Evolutionary conservation across 208 protist genomes (phyloP).

Genomic region (Leishmania guyanensis): DNA sequence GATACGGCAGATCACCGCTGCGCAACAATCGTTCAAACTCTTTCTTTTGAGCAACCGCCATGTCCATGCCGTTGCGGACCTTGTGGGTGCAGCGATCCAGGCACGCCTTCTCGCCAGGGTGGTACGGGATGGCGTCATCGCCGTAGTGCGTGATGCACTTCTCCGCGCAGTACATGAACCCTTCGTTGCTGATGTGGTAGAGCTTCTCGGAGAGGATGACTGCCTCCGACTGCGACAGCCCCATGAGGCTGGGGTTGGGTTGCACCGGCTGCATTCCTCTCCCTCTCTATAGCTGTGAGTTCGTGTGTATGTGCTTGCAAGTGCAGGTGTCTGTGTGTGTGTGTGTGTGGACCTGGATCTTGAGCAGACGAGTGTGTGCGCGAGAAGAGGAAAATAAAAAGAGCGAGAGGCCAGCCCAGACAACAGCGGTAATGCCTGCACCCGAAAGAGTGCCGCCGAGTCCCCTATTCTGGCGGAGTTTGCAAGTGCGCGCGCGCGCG

Average conservation of each 20-base stretch:
- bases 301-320: not conserved
- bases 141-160: slow-evolving; percentile 79
- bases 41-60: slow-evolving; percentile 62
- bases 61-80: slow-evolving; percentile 57
- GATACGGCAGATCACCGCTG: slow-evolving; percentile 69
- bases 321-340: not conserved
- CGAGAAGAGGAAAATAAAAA: not conserved
- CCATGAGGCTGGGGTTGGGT: slow-evolving; percentile 50
- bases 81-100: slow-evolving; percentile 77
- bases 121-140: slow-evolving; percentile 82
- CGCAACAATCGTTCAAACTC: slow-evolving; percentile 73
- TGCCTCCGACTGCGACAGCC: slow-evolving; percentile 59
- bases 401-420: too few species aligned
- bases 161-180: slow-evolving; percentile 59
- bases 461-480: not conserved
- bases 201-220: slow-evolving; percentile 71
- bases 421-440: not conserved
- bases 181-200: slow-evolving; percentile 58
- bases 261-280: slow-evolving; percentile 62
- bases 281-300: not conserved
- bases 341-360: not conserved
- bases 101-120: slow-evolving; percentile 80
- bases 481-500: not conserved
- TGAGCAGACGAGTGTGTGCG: not conserved
- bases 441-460: not conserved